These are phyloP conservation scores for Usnea hakonensis DNA, from an alignment of 495 filamentous ascomycete genomes.

Conservation along the genomic window DNA sequence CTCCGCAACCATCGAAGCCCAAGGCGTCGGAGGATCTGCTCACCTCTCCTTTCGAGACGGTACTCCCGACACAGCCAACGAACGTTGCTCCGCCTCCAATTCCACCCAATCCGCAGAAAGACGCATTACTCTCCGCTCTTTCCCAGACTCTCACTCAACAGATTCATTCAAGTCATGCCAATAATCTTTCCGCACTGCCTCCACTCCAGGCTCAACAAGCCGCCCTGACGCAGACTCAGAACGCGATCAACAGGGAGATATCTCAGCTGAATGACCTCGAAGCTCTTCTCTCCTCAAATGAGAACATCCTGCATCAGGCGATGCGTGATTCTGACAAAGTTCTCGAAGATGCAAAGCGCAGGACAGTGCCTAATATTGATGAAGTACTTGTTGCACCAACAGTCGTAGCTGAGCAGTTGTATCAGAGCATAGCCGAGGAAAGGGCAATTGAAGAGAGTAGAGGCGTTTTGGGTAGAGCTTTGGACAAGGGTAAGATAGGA, in stretches of 20 bases:
- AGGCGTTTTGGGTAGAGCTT: slow-evolving; percentile 71
- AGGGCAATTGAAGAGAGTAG: slow-evolving; percentile 74
- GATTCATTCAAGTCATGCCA: slow-evolving; percentile 52
- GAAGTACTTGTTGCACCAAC: slow-evolving; percentile 89
- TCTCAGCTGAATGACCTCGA: slow-evolving; percentile 60
- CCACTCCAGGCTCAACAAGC: slow-evolving; percentile 71
- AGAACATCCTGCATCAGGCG: slow-evolving; percentile 63
- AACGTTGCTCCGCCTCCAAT: slow-evolving; percentile 68
- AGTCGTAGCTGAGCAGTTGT: slow-evolving; percentile 86
- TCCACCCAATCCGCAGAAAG: slow-evolving; percentile 94
- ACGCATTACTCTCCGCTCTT: slow-evolving; percentile 72
- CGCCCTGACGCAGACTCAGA: slow-evolving; percentile 62
- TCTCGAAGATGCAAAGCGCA: slow-evolving; percentile 52
- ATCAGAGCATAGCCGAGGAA: slow-evolving; percentile 80
- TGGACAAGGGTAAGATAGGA: slow-evolving; percentile 72
- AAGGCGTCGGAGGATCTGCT: slow-evolving; percentile 60
- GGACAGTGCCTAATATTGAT: slow-evolving; percentile 64
- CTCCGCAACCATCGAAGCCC: slow-evolving; percentile 21
- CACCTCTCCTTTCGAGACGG: slow-evolving; percentile 57
- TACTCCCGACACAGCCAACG: slow-evolving; percentile 50
- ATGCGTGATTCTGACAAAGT: slow-evolving; percentile 73
- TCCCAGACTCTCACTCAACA: slow-evolving; percentile 58
- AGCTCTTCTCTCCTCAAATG: slow-evolving; percentile 65
- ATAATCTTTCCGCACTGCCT: slow-evolving; percentile 61
- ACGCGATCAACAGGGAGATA: slow-evolving; percentile 62